phyloP scores from a whole-genome alignment of 1,139 yeast genomes.

The Hansenula sp. region DNA sequence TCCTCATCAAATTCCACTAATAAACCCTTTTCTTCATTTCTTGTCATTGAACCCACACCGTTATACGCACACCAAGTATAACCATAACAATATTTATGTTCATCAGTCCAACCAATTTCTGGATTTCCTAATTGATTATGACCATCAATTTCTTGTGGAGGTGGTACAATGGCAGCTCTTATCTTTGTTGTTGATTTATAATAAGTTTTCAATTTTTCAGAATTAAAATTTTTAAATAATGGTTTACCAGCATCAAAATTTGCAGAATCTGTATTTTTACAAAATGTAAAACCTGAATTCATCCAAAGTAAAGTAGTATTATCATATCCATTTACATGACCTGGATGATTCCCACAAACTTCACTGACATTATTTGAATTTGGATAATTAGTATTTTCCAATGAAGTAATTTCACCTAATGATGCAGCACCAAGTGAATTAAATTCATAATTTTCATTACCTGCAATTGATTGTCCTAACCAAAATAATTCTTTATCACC shows the following conservation, averaged over 20 bases:
- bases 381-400: conserved; percentile 13
- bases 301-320: conserved; percentile 44
- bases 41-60: conserved; percentile 31
- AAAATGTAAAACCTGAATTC: conserved; percentile 48
- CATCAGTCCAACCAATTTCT: conserved; percentile 48
- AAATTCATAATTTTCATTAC: conserved; percentile 41
- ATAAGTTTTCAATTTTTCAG: conserved; percentile 4
- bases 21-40: conserved; percentile 11
- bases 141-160: conserved; percentile 16
- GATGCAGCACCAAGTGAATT: conserved; percentile 38
- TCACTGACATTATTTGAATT: conserved; percentile 24
- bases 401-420: conserved; percentile 31
- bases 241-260: conserved; percentile 13
- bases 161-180: conserved; percentile 19
- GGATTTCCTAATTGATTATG: conserved; percentile 40
- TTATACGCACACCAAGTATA: conserved; percentile 61
- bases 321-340: conserved; percentile 30
- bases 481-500: conserved; percentile 59
- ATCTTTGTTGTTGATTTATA: conserved; percentile 12
- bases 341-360: conserved; percentile 43
- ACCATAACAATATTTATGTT: conserved; percentile 45
- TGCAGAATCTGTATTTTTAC: conserved; percentile 34
- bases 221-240: conserved; percentile 9
- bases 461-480: conserved; percentile 46
- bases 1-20: conserved; percentile 16